phyloP scores from a whole-genome alignment of 1,139 yeast species.

The Magnusiomyces tetraspermus region DNA sequence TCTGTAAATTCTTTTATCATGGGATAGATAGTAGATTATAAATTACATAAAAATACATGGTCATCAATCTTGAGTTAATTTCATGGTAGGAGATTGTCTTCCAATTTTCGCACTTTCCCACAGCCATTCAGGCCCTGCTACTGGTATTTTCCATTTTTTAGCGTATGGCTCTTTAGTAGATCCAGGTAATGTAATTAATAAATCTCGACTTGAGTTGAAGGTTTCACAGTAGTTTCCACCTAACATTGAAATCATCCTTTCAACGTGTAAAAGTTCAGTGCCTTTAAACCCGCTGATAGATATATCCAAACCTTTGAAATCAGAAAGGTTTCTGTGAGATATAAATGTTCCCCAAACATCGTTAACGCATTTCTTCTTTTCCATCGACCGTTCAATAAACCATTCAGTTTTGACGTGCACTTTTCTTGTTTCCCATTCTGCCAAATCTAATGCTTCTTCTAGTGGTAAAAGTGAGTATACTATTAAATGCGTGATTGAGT shows the following conservation, averaged over 20 bases:
- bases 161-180: slow-evolving; percentile 41
- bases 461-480: slow-evolving; percentile 25
- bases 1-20: slow-evolving; percentile 26
- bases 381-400: slow-evolving; percentile 72
- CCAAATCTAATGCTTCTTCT: slow-evolving; percentile 8
- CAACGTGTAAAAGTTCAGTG: slow-evolving; percentile 66
- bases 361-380: slow-evolving; percentile 42
- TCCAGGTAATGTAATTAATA: slow-evolving; percentile 51
- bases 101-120: slow-evolving; percentile 38
- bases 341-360: slow-evolving; percentile 75
- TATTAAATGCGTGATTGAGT: slow-evolving; percentile 18
- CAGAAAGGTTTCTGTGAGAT: slow-evolving; percentile 34
- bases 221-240: slow-evolving; percentile 43
- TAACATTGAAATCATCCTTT: slow-evolving; percentile 43
- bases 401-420: slow-evolving; percentile 49
- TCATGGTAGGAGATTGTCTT: slow-evolving; percentile 18
- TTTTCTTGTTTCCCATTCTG: slow-evolving; percentile 9
- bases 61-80: too few relatives aligned
- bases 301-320: slow-evolving; percentile 38
- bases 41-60: slow-evolving; percentile 38
- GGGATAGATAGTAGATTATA: slow-evolving; percentile 6
- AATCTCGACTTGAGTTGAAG: slow-evolving; percentile 49
- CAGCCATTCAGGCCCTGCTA: slow-evolving; percentile 44
- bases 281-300: slow-evolving; percentile 79
- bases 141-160: slow-evolving; percentile 46